Evolutionary conservation across 2,329 filamentous ascomycete genomes (phyloP), one percentile per base, ranked within the genome.

Genomic region (Hymenoscyphus infarciens): DNA sequence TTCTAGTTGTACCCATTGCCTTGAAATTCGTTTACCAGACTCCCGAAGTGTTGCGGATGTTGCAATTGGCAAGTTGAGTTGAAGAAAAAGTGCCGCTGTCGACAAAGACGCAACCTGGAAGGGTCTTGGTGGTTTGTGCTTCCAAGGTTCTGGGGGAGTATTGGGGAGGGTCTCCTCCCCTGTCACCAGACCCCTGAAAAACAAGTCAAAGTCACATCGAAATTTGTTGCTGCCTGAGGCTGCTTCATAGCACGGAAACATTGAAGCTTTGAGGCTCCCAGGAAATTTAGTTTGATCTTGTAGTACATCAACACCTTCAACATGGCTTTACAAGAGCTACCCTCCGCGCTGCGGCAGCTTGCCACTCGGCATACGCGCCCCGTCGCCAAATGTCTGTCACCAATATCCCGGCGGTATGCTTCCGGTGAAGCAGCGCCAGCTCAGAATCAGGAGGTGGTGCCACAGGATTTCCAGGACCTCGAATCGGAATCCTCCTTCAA

Each of bases 401-500:
- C 61, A 59, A 66, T 62, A 57, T 62, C 60, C 60, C 67, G 68
- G 22, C 68, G 73, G 59, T 70, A 69, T 69, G 70, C 71, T 22
- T 73, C 71, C 19, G 66, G 64, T 8, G 66, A 71, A 61, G 71
- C 71, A 60, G 63, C 64, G 39, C 45, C 45, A 8, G 61, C 64
- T 55, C 60, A 57, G 54, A 59, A 64, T 58, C 67, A 73, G 60
- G 59, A 57, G 35, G 53, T 68, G 39, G 58, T 61, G 31, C 59
- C 68, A 35, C 59, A 65, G 62, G 70, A 74, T 61, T 66, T 76
- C 39, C 66, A 75, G 6, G 80, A 83, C 29, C 75, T 84, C 27
- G 80, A 83, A 68, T 70, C 75, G 33, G 70, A 77, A 35, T 80
- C 77, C 58, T 82, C 80, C 60, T 71, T 80, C 52, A 68, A 73